These are phyloP conservation scores for Miscanthus lutarioriparius DNA, from an alignment of 176 grass and related monocot genomes.

Conservation along the genomic window DNA sequence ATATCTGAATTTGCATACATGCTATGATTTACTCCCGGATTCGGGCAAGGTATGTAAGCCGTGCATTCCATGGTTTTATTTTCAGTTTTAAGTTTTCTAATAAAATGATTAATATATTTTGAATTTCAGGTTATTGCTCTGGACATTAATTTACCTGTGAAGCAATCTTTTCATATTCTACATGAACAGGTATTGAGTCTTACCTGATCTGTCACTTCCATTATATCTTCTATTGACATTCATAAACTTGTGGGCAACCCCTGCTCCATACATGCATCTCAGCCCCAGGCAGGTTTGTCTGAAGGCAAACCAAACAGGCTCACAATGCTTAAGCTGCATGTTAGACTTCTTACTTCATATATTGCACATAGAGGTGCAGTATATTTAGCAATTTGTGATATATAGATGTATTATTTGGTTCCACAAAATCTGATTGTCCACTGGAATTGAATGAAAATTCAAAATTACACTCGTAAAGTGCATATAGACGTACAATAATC, in stretches of 20 bases:
- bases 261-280: no score
- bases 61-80: conserved; percentile 12
- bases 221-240: neutral
- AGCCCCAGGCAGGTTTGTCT: neutral
- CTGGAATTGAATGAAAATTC: conserved; percentile 15
- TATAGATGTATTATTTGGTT: neutral
- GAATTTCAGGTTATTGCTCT: conserved; percentile 84
- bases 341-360: neutral
- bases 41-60: conserved; percentile 76
- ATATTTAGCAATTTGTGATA: neutral
- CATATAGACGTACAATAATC: neutral
- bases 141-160: conserved; percentile 96
- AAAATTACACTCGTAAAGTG: neutral
- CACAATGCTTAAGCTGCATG: conserved; percentile 7
- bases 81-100: neutral
- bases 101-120: neutral
- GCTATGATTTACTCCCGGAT: conserved; percentile 92
- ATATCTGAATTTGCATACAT: conserved; percentile 70
- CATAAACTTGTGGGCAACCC: neutral
- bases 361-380: neutral
- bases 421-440: neutral
- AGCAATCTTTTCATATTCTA: conserved; percentile 98
- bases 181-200: conserved; percentile 86
- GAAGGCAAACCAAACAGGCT: neutral
- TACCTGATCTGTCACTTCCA: neutral